Evolutionary conservation across 2,329 filamentous ascomycete genomes (phyloP).

Genomic region (Polychaeton citri): DNA sequence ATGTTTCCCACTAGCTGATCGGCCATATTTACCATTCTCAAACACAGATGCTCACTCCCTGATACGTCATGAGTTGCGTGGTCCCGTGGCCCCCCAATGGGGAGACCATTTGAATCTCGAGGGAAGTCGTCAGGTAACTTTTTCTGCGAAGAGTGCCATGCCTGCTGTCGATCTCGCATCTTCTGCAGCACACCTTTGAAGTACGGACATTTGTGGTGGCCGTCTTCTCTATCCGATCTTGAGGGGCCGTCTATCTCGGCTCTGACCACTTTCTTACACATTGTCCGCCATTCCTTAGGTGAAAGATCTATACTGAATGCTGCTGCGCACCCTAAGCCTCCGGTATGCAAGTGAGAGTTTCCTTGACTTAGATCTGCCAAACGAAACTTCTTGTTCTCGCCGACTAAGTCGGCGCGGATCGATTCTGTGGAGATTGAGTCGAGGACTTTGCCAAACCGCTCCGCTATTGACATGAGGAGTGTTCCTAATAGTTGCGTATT

Average conservation of each 20-base stretch:
- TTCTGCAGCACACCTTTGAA: slow-evolving; percentile 24
- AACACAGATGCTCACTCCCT: slow-evolving; percentile 18
- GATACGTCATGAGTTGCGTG: slow-evolving; percentile 1
- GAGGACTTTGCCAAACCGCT: slow-evolving; percentile 29
- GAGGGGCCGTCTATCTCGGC: slow-evolving; percentile 28
- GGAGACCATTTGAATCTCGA: slow-evolving; percentile 5
- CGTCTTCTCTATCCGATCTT: slow-evolving; percentile 3
- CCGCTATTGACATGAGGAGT: slow-evolving; percentile 28
- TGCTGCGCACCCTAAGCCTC: slow-evolving; percentile 28
- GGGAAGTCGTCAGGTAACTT: slow-evolving; percentile 12
- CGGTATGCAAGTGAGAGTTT: slow-evolving; percentile 29
- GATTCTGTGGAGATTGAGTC: slow-evolving; percentile 27
- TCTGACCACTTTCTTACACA: slow-evolving; percentile 33
- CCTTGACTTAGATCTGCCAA: slow-evolving; percentile 29
- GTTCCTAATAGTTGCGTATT: slow-evolving; percentile 31
- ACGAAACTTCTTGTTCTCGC: slow-evolving; percentile 27
- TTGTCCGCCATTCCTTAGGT: slow-evolving; percentile 27
- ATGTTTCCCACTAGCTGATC: slow-evolving; percentile 10
- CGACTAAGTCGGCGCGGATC: slow-evolving; percentile 14
- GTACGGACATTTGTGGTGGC: slow-evolving; percentile 16
- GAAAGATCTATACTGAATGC: slow-evolving; percentile 32
- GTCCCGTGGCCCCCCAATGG: slow-evolving; percentile 3
- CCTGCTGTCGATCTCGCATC: slow-evolving; percentile 28
- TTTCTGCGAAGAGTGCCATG: slow-evolving; percentile 23
- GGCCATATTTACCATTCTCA: slow-evolving; percentile 14